Percentiles rank a stretch among this genome's conserved stretches.
These are phyloP conservation scores for Neurospora cerealis DNA, from an alignment of 495 filamentous ascomycete species.

Conservation along the genomic window DNA sequence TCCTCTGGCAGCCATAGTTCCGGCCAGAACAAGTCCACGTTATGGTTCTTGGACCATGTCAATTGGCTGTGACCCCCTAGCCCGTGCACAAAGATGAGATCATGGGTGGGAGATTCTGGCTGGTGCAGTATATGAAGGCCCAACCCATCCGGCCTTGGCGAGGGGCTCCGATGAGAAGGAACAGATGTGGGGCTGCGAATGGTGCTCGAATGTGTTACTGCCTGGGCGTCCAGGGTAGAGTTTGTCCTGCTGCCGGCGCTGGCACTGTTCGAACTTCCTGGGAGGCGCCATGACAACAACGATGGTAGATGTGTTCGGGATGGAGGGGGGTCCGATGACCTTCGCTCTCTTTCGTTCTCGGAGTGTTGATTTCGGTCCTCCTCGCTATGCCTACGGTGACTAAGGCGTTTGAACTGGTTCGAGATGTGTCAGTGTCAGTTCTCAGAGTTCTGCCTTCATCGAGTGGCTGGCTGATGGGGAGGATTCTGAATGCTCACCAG, in stretches of 20 bases:
- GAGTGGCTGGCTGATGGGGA: too few relatives aligned
- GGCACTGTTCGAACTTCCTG: neutral
- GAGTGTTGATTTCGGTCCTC: neutral
- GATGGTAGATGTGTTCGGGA: neutral
- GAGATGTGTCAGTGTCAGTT: neutral
- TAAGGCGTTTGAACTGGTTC: neutral
- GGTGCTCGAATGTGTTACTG: neutral
- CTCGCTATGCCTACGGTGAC: neutral
- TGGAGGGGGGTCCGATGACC: neutral
- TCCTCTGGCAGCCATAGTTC: slow-evolving; percentile 22
- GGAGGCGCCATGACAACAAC: neutral
- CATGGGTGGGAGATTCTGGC: neutral
- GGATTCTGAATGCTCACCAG: neutral
- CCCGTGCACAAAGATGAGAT: slow-evolving; percentile 31
- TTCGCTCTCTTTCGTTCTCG: neutral
- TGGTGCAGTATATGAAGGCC: neutral
- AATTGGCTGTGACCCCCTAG: slow-evolving; percentile 21
- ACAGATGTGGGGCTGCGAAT: neutral
- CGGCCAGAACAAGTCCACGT: slow-evolving; percentile 26
- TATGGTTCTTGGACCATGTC: slow-evolving; percentile 24
- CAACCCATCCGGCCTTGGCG: neutral
- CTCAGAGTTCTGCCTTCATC: neutral
- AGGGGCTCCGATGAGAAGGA: neutral
- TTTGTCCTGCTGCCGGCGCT: neutral
- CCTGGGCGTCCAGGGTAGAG: neutral